A percentile compares a stretch with the other conserved stretches of the same genome.
phyloP scores from a whole-genome alignment of 129 eudicot species.

The Pseudognaphalium luteoalbum region DNA sequence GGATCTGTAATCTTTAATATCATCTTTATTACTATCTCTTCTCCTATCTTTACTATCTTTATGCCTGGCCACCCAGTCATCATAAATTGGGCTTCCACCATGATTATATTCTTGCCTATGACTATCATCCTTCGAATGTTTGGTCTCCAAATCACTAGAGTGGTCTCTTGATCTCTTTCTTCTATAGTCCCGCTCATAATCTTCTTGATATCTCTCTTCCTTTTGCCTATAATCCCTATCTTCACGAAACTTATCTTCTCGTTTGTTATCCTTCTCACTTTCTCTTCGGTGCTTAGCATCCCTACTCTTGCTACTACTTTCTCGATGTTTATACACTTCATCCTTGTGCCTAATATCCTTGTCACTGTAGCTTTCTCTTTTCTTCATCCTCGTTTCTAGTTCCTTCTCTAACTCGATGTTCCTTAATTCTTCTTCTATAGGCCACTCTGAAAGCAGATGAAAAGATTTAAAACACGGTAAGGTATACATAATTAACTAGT shows the following conservation, averaged over 20 bases:
- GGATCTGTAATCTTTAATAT: slow-evolving; percentile 45
- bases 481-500: background rate
- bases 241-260: slow-evolving; percentile 38
- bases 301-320: slow-evolving; percentile 38
- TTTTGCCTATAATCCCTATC: slow-evolving; percentile 35
- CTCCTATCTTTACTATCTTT: slow-evolving; percentile 63
- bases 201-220: slow-evolving; percentile 41
- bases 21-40: slow-evolving; percentile 48
- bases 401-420: slow-evolving; percentile 71
- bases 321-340: slow-evolving; percentile 41
- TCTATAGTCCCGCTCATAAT: slow-evolving; percentile 49
- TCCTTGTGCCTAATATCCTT: slow-evolving; percentile 49
- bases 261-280: slow-evolving; percentile 42
- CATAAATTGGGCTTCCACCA: slow-evolving; percentile 47
- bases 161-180: slow-evolving; percentile 59
- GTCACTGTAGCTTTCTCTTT: slow-evolving; percentile 55
- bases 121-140: slow-evolving; percentile 60
- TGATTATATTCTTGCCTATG: slow-evolving; percentile 38
- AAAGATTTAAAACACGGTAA: background rate
- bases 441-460: slow-evolving; percentile 42
- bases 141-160: slow-evolving; percentile 46
- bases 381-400: slow-evolving; percentile 57
- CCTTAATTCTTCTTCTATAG: slow-evolving; percentile 49
- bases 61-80: slow-evolving; percentile 49
- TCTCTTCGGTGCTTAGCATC: slow-evolving; percentile 52